Percentiles rank a stretch among this genome's conserved stretches.
Conservation (phyloP, 805 yeast genomes). For the Wickerhamiella bombiphila region DNA sequence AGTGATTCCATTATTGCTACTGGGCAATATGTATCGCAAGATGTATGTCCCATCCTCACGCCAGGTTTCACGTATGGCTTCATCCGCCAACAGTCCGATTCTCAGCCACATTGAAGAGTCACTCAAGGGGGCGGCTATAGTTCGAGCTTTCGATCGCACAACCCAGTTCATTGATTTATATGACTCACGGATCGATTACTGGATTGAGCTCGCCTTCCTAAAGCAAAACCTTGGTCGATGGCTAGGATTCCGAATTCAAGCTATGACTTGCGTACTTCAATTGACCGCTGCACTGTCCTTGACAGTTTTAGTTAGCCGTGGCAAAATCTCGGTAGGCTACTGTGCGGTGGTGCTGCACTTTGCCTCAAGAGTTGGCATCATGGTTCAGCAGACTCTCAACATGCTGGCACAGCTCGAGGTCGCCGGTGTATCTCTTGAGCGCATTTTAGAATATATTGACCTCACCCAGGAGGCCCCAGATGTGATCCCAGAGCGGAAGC, state of each 20-base stretch:
- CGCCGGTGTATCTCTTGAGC: slow-evolving; percentile 83
- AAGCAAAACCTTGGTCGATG: slow-evolving; percentile 76
- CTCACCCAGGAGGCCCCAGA: slow-evolving; percentile 70
- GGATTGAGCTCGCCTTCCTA: slow-evolving; percentile 40
- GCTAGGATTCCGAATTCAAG: slow-evolving; percentile 80
- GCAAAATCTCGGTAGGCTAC: slow-evolving; percentile 62
- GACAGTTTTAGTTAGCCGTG: slow-evolving; percentile 43
- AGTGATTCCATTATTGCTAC: slow-evolving; percentile 35
- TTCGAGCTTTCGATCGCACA: slow-evolving; percentile 55
- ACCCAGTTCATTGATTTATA: slow-evolving; percentile 38
- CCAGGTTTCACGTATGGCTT: slow-evolving; percentile 58
- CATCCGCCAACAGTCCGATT: slow-evolving; percentile 59
- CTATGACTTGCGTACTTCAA: slow-evolving; percentile 68
- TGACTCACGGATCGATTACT: slow-evolving; percentile 18
- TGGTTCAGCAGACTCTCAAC: slow-evolving; percentile 80
- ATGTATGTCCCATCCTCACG: slow-evolving; percentile 56
- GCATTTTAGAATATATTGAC: slow-evolving; percentile 74
- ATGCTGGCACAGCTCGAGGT: slow-evolving; percentile 90
- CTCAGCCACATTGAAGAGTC: slow-evolving; percentile 74
- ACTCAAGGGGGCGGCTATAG: slow-evolving; percentile 57
- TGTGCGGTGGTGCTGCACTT: slow-evolving; percentile 83
- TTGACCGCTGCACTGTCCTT: slow-evolving; percentile 66
- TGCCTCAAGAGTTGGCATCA: slow-evolving; percentile 70
- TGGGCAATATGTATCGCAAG: slow-evolving; percentile 54
- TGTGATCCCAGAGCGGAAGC: slow-evolving; percentile 47